Evolutionary conservation across 139 green algal genomes (phyloP), one percentile per base, ranked within the genome.

Genomic region (Chlorella sp.): DNA sequence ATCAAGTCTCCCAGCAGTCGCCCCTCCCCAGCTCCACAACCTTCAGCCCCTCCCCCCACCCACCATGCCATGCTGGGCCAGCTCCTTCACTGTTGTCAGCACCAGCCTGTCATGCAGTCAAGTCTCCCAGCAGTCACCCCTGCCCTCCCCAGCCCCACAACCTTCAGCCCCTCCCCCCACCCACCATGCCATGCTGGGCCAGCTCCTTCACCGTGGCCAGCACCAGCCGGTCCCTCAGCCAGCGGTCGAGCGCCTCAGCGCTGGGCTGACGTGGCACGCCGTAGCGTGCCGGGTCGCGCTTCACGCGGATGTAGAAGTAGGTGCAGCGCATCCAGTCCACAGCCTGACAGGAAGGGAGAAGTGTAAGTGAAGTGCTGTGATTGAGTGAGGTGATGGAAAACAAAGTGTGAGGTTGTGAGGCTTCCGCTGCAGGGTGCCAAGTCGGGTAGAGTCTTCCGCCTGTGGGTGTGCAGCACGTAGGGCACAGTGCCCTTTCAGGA

Each of bases 271-370:
- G 76, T 36, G 91, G 90, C 48, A 96, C 64, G 39, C 86, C 91
- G 85, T 95, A 96, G 7, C 30, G 4, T 0, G 28, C 48, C 12
- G 94, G 94, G 60, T 94, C 83, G 32, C 48, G 61, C n/a, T 93
- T 48, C 28, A 97, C 93, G 37, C 96, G 89, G 32, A 97, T 61
- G 89, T 96, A 98, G 28, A 98, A 84, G 91, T 97, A 99, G 68
- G 95, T 99, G 64, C 90, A 95, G 71, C 94, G 93, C 2, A 98
- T 92, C 97, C 97, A 99, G 11, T 88, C 81, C 30, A 97, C 92
- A 21, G 95, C 96, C 34, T 71, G 85, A 5, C 87, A 57, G 34
- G n/a, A n/a, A 57, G 48, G 48, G 48, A 16, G 48, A 57, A 9
- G 48, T 57, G 48, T 9, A 57, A 9, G 9, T 57, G 48, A 57